Base-by-base conservation (phyloP, 208 protist species). In the Trypanosomatidae sp. region DNA sequence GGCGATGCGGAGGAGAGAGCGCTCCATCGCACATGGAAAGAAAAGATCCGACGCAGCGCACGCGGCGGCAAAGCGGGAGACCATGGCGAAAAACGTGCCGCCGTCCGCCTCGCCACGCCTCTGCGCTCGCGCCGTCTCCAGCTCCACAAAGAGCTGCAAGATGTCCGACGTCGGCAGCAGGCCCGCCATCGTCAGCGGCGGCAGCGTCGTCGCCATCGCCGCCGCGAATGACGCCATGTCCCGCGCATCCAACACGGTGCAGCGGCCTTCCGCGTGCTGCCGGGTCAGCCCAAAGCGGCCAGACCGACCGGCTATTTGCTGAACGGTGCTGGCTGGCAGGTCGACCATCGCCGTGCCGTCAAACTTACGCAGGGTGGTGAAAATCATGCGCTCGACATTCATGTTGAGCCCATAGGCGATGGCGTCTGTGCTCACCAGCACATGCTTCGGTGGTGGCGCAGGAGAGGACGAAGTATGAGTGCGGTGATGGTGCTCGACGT, bases 331-430 rank as follows among this genome's bases (percentile, higher is more conserved):
- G 3, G 74, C 58, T 1, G 81, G 76, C 47, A 98, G 74, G 0
- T 70, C 56, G 3, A 76, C 39, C 69, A 80, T 81, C 25, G 62
- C 59, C 25, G 71, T 75, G 60, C 93, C 93, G 75, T 97, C 90
- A 65, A 97, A 98, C 82, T 97, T 97, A 15, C 73, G 77, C 69
- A 94, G 66, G 0, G 90, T 75, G 0, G 90, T 84, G 74, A 98
- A 97, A 53, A 98, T 62, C 36, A 98, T 81, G 10, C 93, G 83
- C 58, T 93, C 85, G 76, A 99, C 97, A 69, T 95, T 87, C 82
- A 99, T 93, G 79, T 99, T 99, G 3, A 99, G 83, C 4, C 98
- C 98, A 82, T 98, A 98, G 44, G 96, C 98, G 33, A 99, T 92
- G 12, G 98, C 98, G 74, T 99, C 96, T 9, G 93, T 98, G 3